phyloP scores from a whole-genome alignment of 495 filamentous ascomycete genomes.

The Halenospora varia region DNA sequence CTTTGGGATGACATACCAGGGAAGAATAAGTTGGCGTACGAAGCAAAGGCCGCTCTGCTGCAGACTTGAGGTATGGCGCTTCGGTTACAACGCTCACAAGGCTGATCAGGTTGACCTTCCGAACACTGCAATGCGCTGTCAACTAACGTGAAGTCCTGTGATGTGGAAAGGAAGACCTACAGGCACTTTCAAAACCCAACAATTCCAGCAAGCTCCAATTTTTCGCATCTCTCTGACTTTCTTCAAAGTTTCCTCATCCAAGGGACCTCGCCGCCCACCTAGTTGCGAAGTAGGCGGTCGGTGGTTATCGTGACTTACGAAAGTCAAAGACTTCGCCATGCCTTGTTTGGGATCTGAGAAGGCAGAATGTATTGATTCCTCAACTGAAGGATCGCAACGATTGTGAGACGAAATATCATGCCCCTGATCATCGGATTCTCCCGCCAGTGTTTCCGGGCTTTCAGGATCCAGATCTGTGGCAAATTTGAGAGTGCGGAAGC shows the following conservation, averaged over 20 bases:
- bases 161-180: slow-evolving; percentile 2
- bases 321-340: neutral
- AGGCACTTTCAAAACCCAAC: slow-evolving; percentile 22
- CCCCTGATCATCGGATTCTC: neutral
- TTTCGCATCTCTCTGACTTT: slow-evolving; percentile 19
- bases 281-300: neutral
- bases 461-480: neutral
- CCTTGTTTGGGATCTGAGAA: neutral
- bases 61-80: slow-evolving; percentile 1
- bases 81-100: slow-evolving; percentile 11
- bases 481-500: neutral
- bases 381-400: neutral
- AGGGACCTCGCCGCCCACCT: slow-evolving; percentile 8
- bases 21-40: slow-evolving; percentile 6
- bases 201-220: slow-evolving; percentile 22
- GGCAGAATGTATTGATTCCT: neutral
- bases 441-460: neutral
- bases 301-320: slow-evolving; percentile 8
- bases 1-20: slow-evolving; percentile 7
- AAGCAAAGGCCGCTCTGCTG: slow-evolving; percentile 5
- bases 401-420: neutral
- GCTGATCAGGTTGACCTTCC: neutral
- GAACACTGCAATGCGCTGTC: slow-evolving; percentile 1
- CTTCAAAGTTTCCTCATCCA: slow-evolving; percentile 3
- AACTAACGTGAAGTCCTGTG: neutral